A percentile compares a stretch with the other conserved stretches of the same genome.
These are phyloP conservation scores for Hygrophorus russula DNA, from an alignment of 768 basidiomycete genomes.

Conservation along the genomic window DNA sequence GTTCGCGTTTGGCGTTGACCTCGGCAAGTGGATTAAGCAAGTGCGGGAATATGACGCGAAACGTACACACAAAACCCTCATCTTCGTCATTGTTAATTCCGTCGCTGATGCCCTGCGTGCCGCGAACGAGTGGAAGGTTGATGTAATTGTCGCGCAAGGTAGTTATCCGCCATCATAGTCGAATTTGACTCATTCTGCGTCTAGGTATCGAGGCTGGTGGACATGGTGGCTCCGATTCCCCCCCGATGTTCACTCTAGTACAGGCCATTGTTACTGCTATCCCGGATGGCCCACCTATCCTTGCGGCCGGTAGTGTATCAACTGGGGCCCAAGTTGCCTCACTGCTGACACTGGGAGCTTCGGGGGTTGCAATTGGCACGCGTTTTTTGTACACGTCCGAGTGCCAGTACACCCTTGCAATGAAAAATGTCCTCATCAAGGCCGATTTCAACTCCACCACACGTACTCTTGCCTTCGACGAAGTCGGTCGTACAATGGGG, in stretches of 20 bases:
- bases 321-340: constrained; percentile 40
- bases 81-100: constrained; percentile 43
- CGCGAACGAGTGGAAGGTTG: constrained; percentile 37
- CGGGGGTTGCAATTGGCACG: constrained; percentile 47
- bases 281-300: constrained; percentile 26
- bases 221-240: constrained; percentile 25
- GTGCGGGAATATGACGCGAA: constrained; percentile 28
- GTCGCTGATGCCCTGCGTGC: constrained; percentile 38
- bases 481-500: constrained; percentile 22
- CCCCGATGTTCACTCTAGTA: constrained; percentile 38
- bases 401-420: constrained; percentile 15
- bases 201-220: constrained; percentile 20
- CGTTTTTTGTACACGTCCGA: constrained; percentile 47
- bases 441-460: constrained; percentile 22
- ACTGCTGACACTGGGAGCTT: constrained; percentile 39
- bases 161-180: constrained; percentile 1
- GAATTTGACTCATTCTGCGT: background rate
- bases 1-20: constrained; percentile 47
- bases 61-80: constrained; percentile 31
- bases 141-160: constrained; percentile 62
- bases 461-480: constrained; percentile 33
- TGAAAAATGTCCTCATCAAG: constrained; percentile 15
- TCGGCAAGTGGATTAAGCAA: constrained; percentile 39
- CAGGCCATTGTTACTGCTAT: constrained; percentile 30
- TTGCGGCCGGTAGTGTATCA: constrained; percentile 55